Evolutionary conservation across 371 early-diverging fungal genomes (phyloP), one percentile per base, ranked within the genome.

Genomic region (Haplosporangium sp.): DNA sequence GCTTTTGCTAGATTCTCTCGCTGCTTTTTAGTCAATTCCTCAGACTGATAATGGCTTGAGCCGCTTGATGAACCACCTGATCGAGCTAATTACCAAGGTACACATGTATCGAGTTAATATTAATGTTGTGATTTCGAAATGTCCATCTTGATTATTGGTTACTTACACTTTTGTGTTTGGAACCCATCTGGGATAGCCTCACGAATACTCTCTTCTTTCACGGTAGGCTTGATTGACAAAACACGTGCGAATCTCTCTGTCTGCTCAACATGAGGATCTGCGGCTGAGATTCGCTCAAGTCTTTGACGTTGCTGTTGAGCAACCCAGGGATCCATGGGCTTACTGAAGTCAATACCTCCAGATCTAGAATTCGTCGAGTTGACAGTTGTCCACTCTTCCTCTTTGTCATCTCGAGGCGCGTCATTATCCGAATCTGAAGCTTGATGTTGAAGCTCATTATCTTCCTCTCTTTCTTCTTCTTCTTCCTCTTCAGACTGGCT

Each of bases 321-420:
- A 17, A 79, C 81, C 81, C 81, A 79, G 1, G 81, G 81, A 68
- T 79, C 81, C 81, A 79, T 79, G 37, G 81, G 81, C 59, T 71
- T 79, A 45, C 37, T 74, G 50, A 79, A 79, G 37, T 79, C 81
- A 27, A 79, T 79, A 37, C 74, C 81, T 10, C 74, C 68, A 3
- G 74, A 79, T 74, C 74, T 58, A 2, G 53, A 45, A 37, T 55
- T 63, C 2, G 66, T 63, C 48, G 78, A 50, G 38, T 11, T 61
- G 11, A 79, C 74, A 1, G 74, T 78, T 11, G 63, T 74, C 81
- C 74, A 74, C 19, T 71, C 74, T 17, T 71, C 74, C 13, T 74
- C 65, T 4, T 70, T 47, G 9, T 65, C 53, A 17, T 65, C 50
- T 37, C 56, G 58, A 8, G 57, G 17, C 7, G 48, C 59, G 35